A percentile compares a stretch with the other conserved stretches of the same genome.
phyloP scores from a whole-genome alignment of 2,329 filamentous ascomycete species.

The Sodiomyces alkalinus region DNA sequence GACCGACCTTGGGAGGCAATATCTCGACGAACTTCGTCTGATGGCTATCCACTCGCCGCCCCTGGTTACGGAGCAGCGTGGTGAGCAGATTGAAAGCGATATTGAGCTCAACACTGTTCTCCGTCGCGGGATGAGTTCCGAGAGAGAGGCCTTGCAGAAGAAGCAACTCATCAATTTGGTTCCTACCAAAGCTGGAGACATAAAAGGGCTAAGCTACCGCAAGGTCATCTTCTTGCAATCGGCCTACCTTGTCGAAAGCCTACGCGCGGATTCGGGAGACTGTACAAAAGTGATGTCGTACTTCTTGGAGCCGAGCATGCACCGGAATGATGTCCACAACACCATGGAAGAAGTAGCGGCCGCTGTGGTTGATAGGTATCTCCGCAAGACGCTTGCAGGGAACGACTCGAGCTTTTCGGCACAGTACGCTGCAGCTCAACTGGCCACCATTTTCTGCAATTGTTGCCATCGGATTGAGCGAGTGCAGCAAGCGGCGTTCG shows the following conservation, averaged over 20 bases:
- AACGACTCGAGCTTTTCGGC: conserved; percentile 70
- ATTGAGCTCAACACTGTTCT: conserved; percentile 93
- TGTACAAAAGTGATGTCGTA: conserved; percentile 84
- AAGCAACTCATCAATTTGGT: conserved; percentile 59
- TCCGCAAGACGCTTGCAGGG: conserved; percentile 59
- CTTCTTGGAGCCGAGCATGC: conserved; percentile 83
- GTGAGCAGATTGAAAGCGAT: conserved; percentile 85
- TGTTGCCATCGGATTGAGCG: conserved; percentile 90
- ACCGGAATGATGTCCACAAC: conserved; percentile 44
- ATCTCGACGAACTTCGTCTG: conserved; percentile 62
- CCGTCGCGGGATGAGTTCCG: conserved; percentile 67
- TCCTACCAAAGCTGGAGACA: conserved; percentile 61
- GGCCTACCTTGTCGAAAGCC: conserved; percentile 73
- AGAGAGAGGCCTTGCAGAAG: conserved; percentile 69
- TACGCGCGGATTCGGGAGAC: conserved; percentile 74
- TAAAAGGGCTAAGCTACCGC: conserved; percentile 71
- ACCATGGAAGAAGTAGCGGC: conserved; percentile 49
- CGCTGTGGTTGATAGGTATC: conserved; percentile 66
- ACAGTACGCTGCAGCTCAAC: conserved; percentile 75
- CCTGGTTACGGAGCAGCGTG: conserved; percentile 73
- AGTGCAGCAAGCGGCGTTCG: conserved; percentile 75
- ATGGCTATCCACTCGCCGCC: conserved; percentile 81
- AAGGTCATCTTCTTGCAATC: conserved; percentile 88
- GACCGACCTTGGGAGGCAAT: conserved; percentile 57
- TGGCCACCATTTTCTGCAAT: conserved; percentile 69